Evolutionary conservation across 148 eudicot species (phyloP), one percentile per base, ranked within the genome.

Genomic region (Diospyros kaki): DNA sequence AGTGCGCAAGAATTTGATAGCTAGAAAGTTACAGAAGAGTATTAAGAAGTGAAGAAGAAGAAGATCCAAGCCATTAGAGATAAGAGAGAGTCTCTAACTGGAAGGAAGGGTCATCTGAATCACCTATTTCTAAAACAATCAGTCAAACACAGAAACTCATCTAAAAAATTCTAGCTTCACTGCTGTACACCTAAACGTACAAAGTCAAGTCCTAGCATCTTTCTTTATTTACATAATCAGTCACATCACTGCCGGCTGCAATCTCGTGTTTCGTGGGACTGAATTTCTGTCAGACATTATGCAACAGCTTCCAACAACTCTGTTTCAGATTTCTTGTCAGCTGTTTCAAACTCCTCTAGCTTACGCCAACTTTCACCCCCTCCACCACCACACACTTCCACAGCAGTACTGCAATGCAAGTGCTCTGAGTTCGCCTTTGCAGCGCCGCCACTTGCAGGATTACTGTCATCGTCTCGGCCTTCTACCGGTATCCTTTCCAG

Each of bases 291-390:
- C 50, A 60, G 38, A 55, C 46, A 46, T 64, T 79, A 79, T 46
- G 63, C 73, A 50, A 58, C 82, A 43, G 53, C 58, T 72, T 68
- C 82, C 77, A 67, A 62, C 41, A 67, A 56, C 44, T 81, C 74
- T 50, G 68, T 59, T 72, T 79, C 83, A 55, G 66, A 71, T 45
- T 80, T 76, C 51, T 46, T 18, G 45, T 41, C 82, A 65, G 53
- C 77, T 65, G 46, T 75, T 64, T 78, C 77, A 59, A 58, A 54
- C 59, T 75, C 71, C 56, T 65, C 83, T 51, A 58, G 9, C 52
- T 46, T 53, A 28, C 4, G 54, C 67, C 64, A 64, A 50, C 50
- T 46, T 53, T 40, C 44, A 1, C 59, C 59, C 48, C 59, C 72
- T n/a, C 38, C 28, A 6, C 6, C 43, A 50, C 46, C 40, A n/a